These are phyloP conservation scores for Lasiosphaeria miniovina DNA, from an alignment of 495 filamentous ascomycete species.

Conservation along the genomic window DNA sequence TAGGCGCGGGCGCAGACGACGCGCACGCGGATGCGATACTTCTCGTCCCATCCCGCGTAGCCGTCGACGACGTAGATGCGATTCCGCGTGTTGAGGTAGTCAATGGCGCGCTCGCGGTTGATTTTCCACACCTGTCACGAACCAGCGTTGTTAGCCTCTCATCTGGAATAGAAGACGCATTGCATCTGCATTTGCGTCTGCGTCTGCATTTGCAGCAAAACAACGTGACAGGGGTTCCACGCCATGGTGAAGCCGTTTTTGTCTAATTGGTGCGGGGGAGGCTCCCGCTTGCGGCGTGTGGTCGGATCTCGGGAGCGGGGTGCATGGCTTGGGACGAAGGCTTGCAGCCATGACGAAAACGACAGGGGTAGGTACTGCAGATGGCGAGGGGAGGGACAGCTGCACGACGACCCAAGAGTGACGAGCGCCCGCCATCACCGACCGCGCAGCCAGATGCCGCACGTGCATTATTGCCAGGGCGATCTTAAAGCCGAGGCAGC, in stretches of 20 bases:
- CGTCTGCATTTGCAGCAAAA: not conserved
- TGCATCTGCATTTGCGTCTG: too few relatives aligned
- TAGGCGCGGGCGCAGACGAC: slow-evolving; percentile 98
- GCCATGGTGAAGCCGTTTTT: slow-evolving; percentile 10
- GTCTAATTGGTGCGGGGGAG: not conserved
- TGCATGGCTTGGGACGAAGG: slow-evolving; percentile 28
- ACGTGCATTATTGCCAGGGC: too few relatives aligned
- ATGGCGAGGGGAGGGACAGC: slow-evolving; percentile 8
- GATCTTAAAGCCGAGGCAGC: too few relatives aligned
- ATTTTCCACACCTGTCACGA: slow-evolving; percentile 87
- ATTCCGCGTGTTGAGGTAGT: slow-evolving; percentile 98
- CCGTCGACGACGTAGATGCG: slow-evolving; percentile 98
- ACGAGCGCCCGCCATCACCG: too few relatives aligned
- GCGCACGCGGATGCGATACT: slow-evolving; percentile 95
- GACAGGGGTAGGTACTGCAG: slow-evolving; percentile 22
- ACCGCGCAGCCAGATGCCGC: too few relatives aligned
- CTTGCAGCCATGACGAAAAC: slow-evolving; percentile 29
- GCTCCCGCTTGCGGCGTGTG: slow-evolving; percentile 9
- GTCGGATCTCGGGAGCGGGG: slow-evolving; percentile 35
- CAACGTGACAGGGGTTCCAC: slow-evolving; percentile 21
- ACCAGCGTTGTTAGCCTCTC: slow-evolving; percentile 15
- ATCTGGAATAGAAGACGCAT: not conserved
- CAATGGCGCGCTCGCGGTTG: slow-evolving; percentile 97
- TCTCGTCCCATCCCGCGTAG: slow-evolving; percentile 96
- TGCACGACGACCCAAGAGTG: too few relatives aligned